These are phyloP conservation scores for Wickerhamomyces tratensis DNA, from an alignment of 805 yeast genomes.

Conservation along the genomic window DNA sequence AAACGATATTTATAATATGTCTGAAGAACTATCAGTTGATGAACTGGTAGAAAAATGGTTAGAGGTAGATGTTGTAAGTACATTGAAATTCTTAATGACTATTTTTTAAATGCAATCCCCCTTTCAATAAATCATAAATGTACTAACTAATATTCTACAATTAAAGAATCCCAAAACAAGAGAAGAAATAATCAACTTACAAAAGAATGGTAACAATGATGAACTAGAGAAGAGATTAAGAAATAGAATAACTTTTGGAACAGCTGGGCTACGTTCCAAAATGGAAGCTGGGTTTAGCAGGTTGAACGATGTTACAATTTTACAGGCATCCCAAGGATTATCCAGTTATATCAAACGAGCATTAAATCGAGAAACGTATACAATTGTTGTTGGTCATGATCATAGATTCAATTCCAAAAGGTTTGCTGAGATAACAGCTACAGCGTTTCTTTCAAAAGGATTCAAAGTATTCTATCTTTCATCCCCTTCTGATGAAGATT, in stretches of 20 bases:
- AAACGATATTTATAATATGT: background rate
- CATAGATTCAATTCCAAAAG: constrained; percentile 74
- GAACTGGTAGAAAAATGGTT: constrained; percentile 29
- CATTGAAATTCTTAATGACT: no score
- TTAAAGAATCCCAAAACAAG: constrained; percentile 33
- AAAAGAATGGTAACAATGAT: constrained; percentile 23
- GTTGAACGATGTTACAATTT: constrained; percentile 81
- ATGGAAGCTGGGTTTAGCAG: constrained; percentile 90
- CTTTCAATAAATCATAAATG: no score
- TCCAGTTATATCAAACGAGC: constrained; percentile 35
- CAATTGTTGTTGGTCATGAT: constrained; percentile 82
- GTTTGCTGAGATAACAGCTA: constrained; percentile 73
- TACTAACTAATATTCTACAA: no score
- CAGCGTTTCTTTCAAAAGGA: constrained; percentile 61
- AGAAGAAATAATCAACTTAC: constrained; percentile 41
- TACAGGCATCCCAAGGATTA: constrained; percentile 85
- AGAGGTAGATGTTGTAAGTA: constrained; percentile 23
- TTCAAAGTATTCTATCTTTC: constrained; percentile 61
- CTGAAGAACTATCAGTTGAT: background rate
- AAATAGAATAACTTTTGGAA: constrained; percentile 73
- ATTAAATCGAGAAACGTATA: constrained; percentile 17
- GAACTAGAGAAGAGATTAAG: constrained; percentile 44
- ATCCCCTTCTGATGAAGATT: constrained; percentile 12
- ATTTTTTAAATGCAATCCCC: no score
- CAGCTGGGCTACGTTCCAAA: constrained; percentile 81